Conservation (phyloP, 495 filamentous ascomycete species). For the Neurospora sp. region DNA sequence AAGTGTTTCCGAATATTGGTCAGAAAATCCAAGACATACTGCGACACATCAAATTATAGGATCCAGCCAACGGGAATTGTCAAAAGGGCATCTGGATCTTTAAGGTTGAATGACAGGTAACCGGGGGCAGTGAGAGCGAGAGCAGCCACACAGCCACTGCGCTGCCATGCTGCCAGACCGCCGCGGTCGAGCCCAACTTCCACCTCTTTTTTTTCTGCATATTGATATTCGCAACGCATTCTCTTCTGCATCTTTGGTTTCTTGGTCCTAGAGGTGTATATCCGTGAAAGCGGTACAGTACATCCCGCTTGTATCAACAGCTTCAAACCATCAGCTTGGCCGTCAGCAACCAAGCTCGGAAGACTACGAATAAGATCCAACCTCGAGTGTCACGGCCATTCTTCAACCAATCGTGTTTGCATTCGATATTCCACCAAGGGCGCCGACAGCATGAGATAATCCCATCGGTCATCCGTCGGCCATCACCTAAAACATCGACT, state of each 20-base stretch:
- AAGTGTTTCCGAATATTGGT: neutral
- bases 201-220: neutral
- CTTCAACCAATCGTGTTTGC: neutral
- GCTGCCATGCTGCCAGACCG: neutral
- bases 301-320: neutral
- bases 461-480: neutral
- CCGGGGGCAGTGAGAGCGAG: neutral
- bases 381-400: neutral
- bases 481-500: neutral
- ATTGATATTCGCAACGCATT: neutral
- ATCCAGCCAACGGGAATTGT: neutral
- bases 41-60: neutral
- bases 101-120: neutral
- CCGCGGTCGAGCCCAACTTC: neutral
- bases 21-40: neutral
- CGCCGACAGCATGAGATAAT: neutral
- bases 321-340: neutral
- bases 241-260: neutral
- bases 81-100: neutral
- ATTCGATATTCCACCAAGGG: neutral
- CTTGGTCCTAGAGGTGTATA: neutral
- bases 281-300: neutral
- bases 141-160: neutral
- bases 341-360: neutral
- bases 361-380: neutral